A percentile compares a stretch with the other conserved stretches of the same genome.
phyloP scores from a whole-genome alignment of 495 filamentous ascomycete genomes.

The Entonaema liquescens region DNA sequence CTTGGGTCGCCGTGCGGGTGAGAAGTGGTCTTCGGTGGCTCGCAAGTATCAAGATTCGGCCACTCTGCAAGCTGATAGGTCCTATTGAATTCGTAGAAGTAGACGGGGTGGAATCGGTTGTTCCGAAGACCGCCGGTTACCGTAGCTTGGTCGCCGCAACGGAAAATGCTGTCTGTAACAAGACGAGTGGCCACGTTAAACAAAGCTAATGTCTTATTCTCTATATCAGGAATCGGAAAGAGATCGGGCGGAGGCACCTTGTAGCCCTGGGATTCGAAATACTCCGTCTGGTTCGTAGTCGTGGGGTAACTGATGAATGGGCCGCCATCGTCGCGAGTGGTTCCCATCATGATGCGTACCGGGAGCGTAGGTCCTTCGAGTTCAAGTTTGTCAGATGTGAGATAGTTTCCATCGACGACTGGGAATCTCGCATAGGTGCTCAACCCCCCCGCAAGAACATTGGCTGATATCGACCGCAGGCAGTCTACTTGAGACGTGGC shows the following conservation, averaged over 20 bases:
- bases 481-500: conserved; percentile 57
- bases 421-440: not conserved
- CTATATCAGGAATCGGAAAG: not conserved
- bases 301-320: conserved; percentile 52
- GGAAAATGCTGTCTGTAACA: not conserved
- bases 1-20: conserved; percentile 55
- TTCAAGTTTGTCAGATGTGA: conserved; percentile 24
- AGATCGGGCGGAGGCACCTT: not conserved
- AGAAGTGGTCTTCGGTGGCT: not conserved
- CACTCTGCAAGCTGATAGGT: not conserved
- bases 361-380: conserved; percentile 45
- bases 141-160: not conserved
- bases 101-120: not conserved
- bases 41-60: not conserved
- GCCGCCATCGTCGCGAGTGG: conserved; percentile 59
- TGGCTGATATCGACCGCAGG: conserved; percentile 52
- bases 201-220: not conserved
- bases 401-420: not conserved
- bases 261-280: not conserved
- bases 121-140: not conserved
- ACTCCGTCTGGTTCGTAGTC: not conserved
- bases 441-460: conserved; percentile 34
- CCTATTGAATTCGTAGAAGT: not conserved
- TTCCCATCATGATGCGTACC: conserved; percentile 56
- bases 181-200: not conserved